A percentile compares a stretch with the other conserved stretches of the same genome.
Evolutionary conservation across 352 stramenopile species (phyloP).

Genomic region (Stephanocyclus meneghinianus): DNA sequence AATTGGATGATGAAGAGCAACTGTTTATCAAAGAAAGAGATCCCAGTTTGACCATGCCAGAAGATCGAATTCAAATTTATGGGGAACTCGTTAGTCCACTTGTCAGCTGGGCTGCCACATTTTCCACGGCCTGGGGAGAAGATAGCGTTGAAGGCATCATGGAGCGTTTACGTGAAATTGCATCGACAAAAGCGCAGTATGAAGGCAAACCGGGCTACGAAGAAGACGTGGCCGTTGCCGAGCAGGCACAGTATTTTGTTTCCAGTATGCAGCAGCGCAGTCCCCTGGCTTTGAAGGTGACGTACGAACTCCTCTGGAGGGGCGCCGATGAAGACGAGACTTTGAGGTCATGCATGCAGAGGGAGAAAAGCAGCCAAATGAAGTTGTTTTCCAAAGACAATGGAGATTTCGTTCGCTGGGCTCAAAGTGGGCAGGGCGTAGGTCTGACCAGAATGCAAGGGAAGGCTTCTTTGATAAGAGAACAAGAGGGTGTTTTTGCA

Average conservation of each 20-base stretch:
- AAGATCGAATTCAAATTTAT: slow-evolving; percentile 44
- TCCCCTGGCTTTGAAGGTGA: slow-evolving; percentile 65
- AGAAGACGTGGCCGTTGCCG: slow-evolving; percentile 58
- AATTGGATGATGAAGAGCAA: slow-evolving; percentile 40
- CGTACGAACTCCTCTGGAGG: slow-evolving; percentile 56
- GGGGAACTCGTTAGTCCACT: slow-evolving; percentile 49
- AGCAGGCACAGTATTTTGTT: slow-evolving; percentile 48
- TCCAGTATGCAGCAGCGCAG: slow-evolving; percentile 64
- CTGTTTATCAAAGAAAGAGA: slow-evolving; percentile 44
- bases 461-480: slow-evolving; percentile 25
- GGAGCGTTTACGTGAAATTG: slow-evolving; percentile 62
- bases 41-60: slow-evolving; percentile 37
- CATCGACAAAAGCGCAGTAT: slow-evolving; percentile 22
- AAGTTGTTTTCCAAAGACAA: slow-evolving; percentile 53
- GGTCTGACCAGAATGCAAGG: slow-evolving; percentile 31
- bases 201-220: slow-evolving; percentile 47
- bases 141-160: slow-evolving; percentile 62
- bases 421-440: slow-evolving; percentile 45
- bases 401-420: slow-evolving; percentile 71
- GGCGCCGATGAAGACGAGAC: slow-evolving; percentile 47
- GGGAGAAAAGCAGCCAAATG: slow-evolving; percentile 61
- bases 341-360: slow-evolving; percentile 69
- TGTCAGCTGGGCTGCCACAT: slow-evolving; percentile 63
- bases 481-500: slow-evolving; percentile 43
- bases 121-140: slow-evolving; percentile 66